phyloP scores from a whole-genome alignment of 2,329 filamentous ascomycete species.

The Gyromitra esculenta region DNA sequence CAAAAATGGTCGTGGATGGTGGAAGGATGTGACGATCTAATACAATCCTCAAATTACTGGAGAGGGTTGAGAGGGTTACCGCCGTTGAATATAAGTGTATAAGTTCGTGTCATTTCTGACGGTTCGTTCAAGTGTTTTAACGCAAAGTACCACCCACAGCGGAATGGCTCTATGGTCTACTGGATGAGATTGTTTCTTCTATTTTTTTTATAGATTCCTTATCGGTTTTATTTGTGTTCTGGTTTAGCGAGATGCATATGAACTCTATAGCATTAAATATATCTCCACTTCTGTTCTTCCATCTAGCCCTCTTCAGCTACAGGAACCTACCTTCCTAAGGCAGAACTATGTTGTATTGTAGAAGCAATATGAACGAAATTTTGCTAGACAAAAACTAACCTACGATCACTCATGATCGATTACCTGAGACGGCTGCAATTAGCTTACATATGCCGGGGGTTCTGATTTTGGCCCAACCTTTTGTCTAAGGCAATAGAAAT shows the following conservation, averaged over 20 bases:
- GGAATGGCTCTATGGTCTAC: not conserved
- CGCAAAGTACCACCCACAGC: not conserved
- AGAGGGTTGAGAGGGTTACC: slow-evolving; percentile 52
- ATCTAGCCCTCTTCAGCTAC: not conserved
- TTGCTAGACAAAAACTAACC: no score
- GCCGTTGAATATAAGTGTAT: not conserved
- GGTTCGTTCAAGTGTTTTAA: not conserved
- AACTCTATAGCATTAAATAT: not conserved
- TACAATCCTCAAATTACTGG: slow-evolving; percentile 61
- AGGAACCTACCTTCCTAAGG: no score
- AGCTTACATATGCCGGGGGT: not conserved
- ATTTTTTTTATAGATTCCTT: not conserved
- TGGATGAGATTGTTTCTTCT: not conserved
- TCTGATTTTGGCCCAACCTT: not conserved
- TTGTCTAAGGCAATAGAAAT: not conserved
- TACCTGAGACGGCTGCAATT: no score
- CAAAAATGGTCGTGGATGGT: slow-evolving; percentile 64
- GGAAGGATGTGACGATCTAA: slow-evolving; percentile 60
- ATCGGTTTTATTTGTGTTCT: not conserved
- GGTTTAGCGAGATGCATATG: not conserved
- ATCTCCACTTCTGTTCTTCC: not conserved
- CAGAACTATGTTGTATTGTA: no score
- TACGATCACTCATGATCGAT: no score
- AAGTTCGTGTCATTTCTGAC: not conserved
- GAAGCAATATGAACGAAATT: no score